Evolutionary conservation across 129 eudicot species (phyloP).

Genomic region (Flaveria robusta): DNA sequence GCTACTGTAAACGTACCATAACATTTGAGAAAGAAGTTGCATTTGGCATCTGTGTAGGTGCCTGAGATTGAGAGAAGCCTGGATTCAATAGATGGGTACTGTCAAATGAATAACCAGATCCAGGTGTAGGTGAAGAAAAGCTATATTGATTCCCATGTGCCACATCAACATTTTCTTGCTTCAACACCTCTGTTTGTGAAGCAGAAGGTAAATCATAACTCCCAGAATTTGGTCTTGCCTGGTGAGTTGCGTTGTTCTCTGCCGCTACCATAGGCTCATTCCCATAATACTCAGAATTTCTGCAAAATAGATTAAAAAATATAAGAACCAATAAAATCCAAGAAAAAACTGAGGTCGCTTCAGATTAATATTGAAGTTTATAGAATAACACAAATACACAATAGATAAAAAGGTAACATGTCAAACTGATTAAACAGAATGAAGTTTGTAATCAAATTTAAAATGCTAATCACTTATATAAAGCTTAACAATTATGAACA

Average conservation of each 20-base stretch:
- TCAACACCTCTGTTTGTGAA: constrained; percentile 74
- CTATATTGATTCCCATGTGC: constrained; percentile 62
- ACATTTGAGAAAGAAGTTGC: constrained; percentile 67
- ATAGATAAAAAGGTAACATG: not conserved
- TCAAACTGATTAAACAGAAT: not conserved
- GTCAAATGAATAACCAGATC: constrained; percentile 67
- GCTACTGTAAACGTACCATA: constrained; percentile 43
- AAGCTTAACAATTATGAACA: not conserved
- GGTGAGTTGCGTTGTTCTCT: constrained; percentile 54
- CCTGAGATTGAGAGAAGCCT: constrained; percentile 58
- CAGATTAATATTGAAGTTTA: no score
- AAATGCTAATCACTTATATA: not conserved
- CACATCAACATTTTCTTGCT: constrained; percentile 66
- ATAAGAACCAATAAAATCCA: not conserved
- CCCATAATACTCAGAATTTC: constrained; percentile 69
- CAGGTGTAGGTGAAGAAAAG: constrained; percentile 65
- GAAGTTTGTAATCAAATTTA: not conserved
- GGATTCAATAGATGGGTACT: constrained; percentile 60
- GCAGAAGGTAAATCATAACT: constrained; percentile 63
- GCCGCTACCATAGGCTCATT: constrained; percentile 63
- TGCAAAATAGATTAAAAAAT: constrained; percentile 31
- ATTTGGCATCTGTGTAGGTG: constrained; percentile 72
- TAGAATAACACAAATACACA: no score
- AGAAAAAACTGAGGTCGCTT: not conserved
- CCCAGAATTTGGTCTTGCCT: constrained; percentile 50